phyloP scores from a whole-genome alignment of 129 eudicot species.

The Pulicaria dysenterica region DNA sequence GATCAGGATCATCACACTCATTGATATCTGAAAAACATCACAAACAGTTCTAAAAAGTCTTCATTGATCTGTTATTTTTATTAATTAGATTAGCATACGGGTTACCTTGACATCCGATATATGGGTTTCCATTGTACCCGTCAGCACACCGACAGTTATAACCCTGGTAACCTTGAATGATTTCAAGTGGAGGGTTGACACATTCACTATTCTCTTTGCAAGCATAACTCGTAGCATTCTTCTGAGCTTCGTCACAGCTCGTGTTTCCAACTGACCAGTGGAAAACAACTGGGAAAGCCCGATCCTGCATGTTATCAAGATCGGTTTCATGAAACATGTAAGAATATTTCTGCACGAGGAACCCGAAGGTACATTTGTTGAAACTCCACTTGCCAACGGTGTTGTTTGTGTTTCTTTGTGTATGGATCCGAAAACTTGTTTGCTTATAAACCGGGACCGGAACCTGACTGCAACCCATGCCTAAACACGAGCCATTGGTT shows the following conservation, averaged over 20 bases:
- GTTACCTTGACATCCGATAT: constrained; percentile 34
- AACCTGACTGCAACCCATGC: constrained; percentile 36
- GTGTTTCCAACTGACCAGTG: constrained; percentile 30
- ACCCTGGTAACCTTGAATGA: not conserved
- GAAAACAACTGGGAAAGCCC: constrained; percentile 15
- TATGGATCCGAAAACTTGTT: constrained; percentile 17
- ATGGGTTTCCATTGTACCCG: constrained; percentile 31
- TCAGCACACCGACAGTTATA: constrained; percentile 23
- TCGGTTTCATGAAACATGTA: constrained; percentile 12
- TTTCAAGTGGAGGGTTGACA: not conserved
- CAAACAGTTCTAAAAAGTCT: not conserved
- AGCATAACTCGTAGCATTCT: not conserved
- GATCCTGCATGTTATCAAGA: constrained; percentile 6
- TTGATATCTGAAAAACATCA: constrained; percentile 13
- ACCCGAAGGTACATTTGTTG: constrained; percentile 32
- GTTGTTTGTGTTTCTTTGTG: constrained; percentile 11
- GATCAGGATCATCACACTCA: constrained; percentile 21
- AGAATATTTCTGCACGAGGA: constrained; percentile 16
- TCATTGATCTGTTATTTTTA: not conserved
- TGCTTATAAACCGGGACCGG: constrained; percentile 4
- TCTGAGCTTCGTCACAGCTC: constrained; percentile 12
- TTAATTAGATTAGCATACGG: not conserved
- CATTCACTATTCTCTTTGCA: constrained; percentile 30
- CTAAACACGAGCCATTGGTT: constrained; percentile 14
- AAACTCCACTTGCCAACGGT: constrained; percentile 13